Evolutionary conservation across 306 rosid genomes (phyloP), one percentile per base, ranked within the genome.

Genomic region (Trifolium fragiferum): DNA sequence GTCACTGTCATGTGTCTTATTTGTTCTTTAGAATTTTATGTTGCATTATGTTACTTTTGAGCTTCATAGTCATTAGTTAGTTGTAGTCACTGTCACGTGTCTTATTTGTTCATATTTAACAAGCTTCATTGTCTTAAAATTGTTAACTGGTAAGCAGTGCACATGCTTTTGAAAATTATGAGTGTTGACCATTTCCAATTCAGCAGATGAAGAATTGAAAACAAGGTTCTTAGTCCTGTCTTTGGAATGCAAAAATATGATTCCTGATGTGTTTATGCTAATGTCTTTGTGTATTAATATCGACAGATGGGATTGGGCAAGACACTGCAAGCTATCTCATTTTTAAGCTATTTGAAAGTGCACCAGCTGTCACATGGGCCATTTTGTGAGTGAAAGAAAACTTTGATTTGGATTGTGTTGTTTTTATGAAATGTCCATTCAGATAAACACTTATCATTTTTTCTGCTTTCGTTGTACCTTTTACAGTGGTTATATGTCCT

Each of bases 261-360:
- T 79, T 51, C 33, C 35, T 51, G 61, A 35, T 74, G 25, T 77
- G 6, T 72, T 64, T 37, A 51, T 70, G 53, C 23, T 84, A 21
- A 75, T 76, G 3, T 79, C 49, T 65, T 70, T 76, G 44, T 65
- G 38, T 72, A 38, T 66, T 72, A 78, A 50, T 76, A 35, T 80
- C 78, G 67, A 76, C 92, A 93, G 98, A 93, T 93, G 98, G 98
- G 98, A 76, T 83, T 93, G 40, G 97, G 98, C 50, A 93, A 93
- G 96, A 93, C 98, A 38, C 68, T 93, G 84, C 98, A 93, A 76
- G 98, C 96, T 75, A 85, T 93, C 81, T 86, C 92, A 68, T 84
- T 93, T 60, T 76, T 93, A 82, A 87, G 94, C 90, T 93, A 89
- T 77, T 84, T 93, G 83, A 93, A 89, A 88, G 76, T 79, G 44